These are phyloP conservation scores for Acanthochlamys bracteata DNA, from an alignment of 106 monocot species.

Conservation along the genomic window DNA sequence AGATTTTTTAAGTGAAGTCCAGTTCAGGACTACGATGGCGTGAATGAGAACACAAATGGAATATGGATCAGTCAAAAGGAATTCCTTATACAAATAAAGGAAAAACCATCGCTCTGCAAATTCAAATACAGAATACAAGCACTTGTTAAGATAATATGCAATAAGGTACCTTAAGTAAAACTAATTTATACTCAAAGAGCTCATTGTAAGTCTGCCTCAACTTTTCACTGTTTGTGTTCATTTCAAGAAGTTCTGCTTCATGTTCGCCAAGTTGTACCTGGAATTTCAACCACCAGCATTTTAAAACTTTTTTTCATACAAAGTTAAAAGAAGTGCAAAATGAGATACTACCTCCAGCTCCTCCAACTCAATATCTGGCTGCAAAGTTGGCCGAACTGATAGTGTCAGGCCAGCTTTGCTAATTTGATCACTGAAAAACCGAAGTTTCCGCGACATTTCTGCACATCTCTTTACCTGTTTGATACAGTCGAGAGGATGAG, in stretches of 20 bases:
- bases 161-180: conserved; percentile 73
- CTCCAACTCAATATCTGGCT: conserved; percentile 73
- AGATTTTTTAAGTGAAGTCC: too few species aligned
- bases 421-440: conserved; percentile 85
- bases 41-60: too few species aligned
- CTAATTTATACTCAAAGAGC: conserved; percentile 93
- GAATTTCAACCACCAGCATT: conserved; percentile 6
- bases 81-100: too few species aligned
- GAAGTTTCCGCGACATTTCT: conserved; percentile 90
- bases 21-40: too few species aligned
- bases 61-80: too few species aligned
- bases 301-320: background rate
- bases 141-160: background rate
- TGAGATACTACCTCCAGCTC: conserved; percentile 63
- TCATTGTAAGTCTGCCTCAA: conserved; percentile 85
- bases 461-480: conserved; percentile 87
- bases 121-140: too few species aligned
- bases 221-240: conserved; percentile 94
- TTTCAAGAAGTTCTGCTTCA: conserved; percentile 96
- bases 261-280: conserved; percentile 75
- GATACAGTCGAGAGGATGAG: background rate
- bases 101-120: too few species aligned
- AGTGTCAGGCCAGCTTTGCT: conserved; percentile 53
- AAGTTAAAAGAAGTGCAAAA: background rate
- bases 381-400: conserved; percentile 46